Base-by-base conservation (phyloP, 495 filamentous ascomycete species). In the Hypomontagnella submonticulosa region DNA sequence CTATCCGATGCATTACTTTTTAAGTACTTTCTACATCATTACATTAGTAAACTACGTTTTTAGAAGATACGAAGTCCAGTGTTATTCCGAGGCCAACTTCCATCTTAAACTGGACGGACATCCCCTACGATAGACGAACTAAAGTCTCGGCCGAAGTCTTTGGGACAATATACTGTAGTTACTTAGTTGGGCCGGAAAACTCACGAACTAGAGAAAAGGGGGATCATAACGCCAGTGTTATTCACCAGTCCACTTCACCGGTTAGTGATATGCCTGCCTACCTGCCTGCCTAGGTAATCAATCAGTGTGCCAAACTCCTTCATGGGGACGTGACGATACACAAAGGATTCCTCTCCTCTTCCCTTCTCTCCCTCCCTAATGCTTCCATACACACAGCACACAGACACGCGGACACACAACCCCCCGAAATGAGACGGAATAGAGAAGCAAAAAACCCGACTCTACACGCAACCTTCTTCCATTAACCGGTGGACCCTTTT, bases 301-400 rank as follows among this genome's bases (percentile, higher is more conserved):
- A 51, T 38, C 34, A 42, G 52, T 56, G 55, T 69, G 54, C 69
- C 57, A 63, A 66, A 71, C 69, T 69, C 66, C 69, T 53, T 65
- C 27, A 66, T 70, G 66, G 57, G 58, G 34, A 62, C 40, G 37
- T 33, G 38, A 40, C 34, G 12, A 53, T 18, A 8, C 12, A 38
- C 36, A 12, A 38, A 38, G 36, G 36, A 4, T 38, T 13, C 36
- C 36, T 13, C n/a, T 38, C n/a, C n/a, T 38, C 36, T 36, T 36
- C 11, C 33, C 33, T 36, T 36, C 11, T 41, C 9, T 36, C 49
- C 42, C 51, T 32, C 57, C 57, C 32, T 57, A 55, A 66, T 67
- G 63, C 63, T 67, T 55, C 55, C 62, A 65, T 48, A 41, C 47
- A 54, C 46, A 11, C 47, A 60, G 18, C 43, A 27, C 49, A 27